Conservation (phyloP, 768 basidiomycete species). For the Guyanaporus albipodus region DNA sequence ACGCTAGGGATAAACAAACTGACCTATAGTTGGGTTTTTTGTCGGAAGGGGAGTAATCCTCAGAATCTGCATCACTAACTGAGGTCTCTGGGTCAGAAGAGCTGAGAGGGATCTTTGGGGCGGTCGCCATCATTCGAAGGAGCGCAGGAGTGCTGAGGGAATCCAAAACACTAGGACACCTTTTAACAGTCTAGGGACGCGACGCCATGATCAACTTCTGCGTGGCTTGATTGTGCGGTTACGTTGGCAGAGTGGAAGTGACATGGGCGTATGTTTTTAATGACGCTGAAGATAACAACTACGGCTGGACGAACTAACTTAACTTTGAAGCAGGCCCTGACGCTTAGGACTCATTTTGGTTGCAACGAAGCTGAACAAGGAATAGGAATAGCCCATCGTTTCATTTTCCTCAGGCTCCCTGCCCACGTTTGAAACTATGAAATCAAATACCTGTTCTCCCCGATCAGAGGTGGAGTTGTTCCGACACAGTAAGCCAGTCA, state of each 20-base stretch:
- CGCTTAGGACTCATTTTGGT: no score
- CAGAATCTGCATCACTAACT: no score
- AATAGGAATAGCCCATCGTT: no score
- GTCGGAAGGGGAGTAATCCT: neutral
- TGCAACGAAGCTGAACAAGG: no score
- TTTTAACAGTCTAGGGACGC: slow-evolving; percentile 18
- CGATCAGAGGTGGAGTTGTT: neutral
- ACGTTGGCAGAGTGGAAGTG: slow-evolving; percentile 4
- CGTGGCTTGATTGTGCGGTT: slow-evolving; percentile 7
- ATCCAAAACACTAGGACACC: neutral
- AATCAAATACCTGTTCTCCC: no score
- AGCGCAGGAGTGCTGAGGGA: no score
- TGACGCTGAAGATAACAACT: slow-evolving; percentile 18
- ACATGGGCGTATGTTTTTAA: slow-evolving; percentile 3
- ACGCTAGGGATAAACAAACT: neutral
- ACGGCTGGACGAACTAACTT: neutral
- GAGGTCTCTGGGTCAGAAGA: no score
- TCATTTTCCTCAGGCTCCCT: no score
- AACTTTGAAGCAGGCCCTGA: neutral
- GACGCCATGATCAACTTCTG: neutral
- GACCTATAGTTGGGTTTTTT: neutral
- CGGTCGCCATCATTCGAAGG: no score
- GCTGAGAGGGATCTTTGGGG: no score
- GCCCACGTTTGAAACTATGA: no score
- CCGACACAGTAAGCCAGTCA: neutral